A percentile compares a stretch with the other conserved stretches of the same genome.
Evolutionary conservation across 768 basidiomycete genomes (phyloP).

Genomic region (Cubamyces lactineus): DNA sequence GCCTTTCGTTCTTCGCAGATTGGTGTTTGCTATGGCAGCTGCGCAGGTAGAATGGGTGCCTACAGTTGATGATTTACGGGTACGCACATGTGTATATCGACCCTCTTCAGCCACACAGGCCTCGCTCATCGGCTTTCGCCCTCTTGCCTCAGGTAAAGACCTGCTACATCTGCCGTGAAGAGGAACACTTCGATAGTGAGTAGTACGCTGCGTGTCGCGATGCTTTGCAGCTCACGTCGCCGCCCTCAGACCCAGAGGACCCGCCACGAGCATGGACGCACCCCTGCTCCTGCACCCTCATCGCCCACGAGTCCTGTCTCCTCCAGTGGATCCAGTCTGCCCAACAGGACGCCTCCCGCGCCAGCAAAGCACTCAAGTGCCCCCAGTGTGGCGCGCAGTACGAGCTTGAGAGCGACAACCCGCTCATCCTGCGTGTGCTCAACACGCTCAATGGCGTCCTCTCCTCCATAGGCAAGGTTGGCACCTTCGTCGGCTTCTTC

Average conservation of each 20-base stretch:
- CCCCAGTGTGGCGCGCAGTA: constrained; percentile 75
- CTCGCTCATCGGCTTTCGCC: not conserved
- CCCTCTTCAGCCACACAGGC: not conserved
- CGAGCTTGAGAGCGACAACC: constrained; percentile 68
- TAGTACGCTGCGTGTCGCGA: not conserved
- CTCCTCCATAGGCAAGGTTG: constrained; percentile 53
- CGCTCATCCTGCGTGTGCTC: constrained; percentile 52
- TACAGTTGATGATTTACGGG: constrained; percentile 39
- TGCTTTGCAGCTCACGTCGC: not conserved
- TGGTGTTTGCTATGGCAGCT: not conserved
- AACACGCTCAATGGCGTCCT: constrained; percentile 53
- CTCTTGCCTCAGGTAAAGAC: constrained; percentile 57
- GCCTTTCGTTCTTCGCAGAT: not conserved
- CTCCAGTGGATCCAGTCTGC: constrained; percentile 79
- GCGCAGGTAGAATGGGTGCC: constrained; percentile 26
- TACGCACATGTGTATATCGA: constrained; percentile 9
- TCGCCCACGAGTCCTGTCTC: constrained; percentile 81
- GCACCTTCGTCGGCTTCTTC: constrained; percentile 54
- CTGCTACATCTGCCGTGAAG: constrained; percentile 82
- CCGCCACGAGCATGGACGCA: constrained; percentile 71
- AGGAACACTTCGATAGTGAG: constrained; percentile 56
- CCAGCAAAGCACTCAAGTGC: constrained; percentile 72
- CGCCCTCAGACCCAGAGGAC: constrained; percentile 43
- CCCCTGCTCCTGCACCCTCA: constrained; percentile 78
- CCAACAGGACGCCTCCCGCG: constrained; percentile 56